These are phyloP conservation scores for Xerocomus brunneocitrinus DNA, from an alignment of 768 basidiomycete genomes.

Conservation along the genomic window DNA sequence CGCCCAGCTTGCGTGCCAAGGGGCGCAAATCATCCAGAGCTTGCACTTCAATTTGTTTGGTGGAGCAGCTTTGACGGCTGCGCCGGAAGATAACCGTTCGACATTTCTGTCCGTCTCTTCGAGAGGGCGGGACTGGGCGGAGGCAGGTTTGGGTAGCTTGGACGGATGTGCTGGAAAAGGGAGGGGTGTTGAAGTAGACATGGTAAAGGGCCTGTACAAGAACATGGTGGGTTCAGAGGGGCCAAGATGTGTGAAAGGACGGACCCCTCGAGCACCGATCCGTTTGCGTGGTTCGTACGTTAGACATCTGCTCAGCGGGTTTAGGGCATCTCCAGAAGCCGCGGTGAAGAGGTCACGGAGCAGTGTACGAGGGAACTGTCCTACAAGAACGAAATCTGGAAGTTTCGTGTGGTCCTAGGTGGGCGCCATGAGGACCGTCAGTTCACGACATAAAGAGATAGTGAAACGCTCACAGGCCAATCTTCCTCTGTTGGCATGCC, in stretches of 20 bases:
- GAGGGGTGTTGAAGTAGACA: constrained; percentile 78
- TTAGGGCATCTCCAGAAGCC: constrained; percentile 79
- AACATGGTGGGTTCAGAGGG: neutral
- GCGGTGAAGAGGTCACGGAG: constrained; percentile 88
- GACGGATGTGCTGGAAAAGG: constrained; percentile 87
- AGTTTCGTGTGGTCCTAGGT: constrained; percentile 84
- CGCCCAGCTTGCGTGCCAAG: constrained; percentile 65
- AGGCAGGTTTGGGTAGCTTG: constrained; percentile 73
- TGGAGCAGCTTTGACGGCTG: constrained; percentile 47
- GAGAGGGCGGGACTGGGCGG: constrained; percentile 50
- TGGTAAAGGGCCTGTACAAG: constrained; percentile 84
- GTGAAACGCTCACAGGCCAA: constrained; percentile 74
- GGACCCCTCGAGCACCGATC: constrained; percentile 72
- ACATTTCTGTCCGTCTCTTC: constrained; percentile 79
- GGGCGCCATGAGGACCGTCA: too few relatives aligned
- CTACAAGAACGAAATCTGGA: constrained; percentile 84
- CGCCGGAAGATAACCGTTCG: constrained; percentile 45
- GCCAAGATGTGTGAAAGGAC: constrained; percentile 18
- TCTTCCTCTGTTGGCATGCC: constrained; percentile 96
- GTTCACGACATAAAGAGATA: neutral
- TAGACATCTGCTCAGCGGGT: constrained; percentile 74
- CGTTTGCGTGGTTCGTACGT: constrained; percentile 83
- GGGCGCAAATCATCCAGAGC: constrained; percentile 51
- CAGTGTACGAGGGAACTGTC: constrained; percentile 78
- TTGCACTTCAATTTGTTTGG: constrained; percentile 67